phyloP scores from a whole-genome alignment of 768 basidiomycete species.

The Pisolithus microcarpus region DNA sequence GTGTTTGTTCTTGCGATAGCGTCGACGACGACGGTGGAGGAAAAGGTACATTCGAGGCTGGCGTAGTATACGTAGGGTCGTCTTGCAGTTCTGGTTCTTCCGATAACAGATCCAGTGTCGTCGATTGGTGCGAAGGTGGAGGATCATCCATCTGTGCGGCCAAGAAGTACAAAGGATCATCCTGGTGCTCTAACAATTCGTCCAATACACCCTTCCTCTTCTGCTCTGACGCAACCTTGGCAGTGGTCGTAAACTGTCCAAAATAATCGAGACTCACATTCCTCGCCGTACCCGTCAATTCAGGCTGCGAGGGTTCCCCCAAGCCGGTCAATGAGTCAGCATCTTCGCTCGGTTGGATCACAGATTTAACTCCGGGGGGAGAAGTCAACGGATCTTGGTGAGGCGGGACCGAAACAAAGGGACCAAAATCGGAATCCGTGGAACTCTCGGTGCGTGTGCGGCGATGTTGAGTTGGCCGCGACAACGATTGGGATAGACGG shows the following conservation, averaged over 20 bases:
- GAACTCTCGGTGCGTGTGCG: constrained; percentile 14
- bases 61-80: background rate
- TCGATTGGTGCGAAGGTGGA: background rate
- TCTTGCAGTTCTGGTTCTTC: background rate
- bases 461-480: constrained; percentile 5
- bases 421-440: constrained; percentile 50
- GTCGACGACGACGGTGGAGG: constrained; percentile 24
- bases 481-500: background rate
- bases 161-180: constrained; percentile 64
- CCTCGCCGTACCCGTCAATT: background rate
- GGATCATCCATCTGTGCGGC: constrained; percentile 6
- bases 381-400: constrained; percentile 44
- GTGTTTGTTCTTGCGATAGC: background rate
- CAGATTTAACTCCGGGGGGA: background rate
- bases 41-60: background rate
- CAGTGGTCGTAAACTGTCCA: constrained; percentile 50
- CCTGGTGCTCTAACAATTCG: constrained; percentile 59
- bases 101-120: background rate
- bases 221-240: constrained; percentile 46
- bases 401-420: constrained; percentile 52
- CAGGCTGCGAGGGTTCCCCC: background rate
- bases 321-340: background rate
- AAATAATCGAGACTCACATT: constrained; percentile 45
- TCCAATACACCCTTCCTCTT: constrained; percentile 50
- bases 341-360: background rate